These are phyloP conservation scores for Scleromitrula shiraiana DNA, from an alignment of 2,329 filamentous ascomycete species.

Conservation along the genomic window DNA sequence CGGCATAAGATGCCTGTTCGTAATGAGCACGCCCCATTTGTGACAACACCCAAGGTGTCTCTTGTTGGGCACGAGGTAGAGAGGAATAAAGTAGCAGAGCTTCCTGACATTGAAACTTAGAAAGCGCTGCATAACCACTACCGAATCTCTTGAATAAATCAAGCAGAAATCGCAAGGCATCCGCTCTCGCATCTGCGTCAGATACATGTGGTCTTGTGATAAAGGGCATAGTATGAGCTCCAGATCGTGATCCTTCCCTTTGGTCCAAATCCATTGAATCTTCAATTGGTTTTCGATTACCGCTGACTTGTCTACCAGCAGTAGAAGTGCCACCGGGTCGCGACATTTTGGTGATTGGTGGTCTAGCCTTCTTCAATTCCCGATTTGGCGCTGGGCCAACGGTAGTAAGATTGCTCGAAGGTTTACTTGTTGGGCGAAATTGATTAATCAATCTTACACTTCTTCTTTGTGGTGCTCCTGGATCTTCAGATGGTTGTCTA, in stretches of 20 bases:
- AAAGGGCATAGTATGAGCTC: conserved; percentile 23
- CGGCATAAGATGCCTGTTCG: conserved; percentile 77
- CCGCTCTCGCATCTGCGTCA: conserved; percentile 60
- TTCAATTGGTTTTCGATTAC: conserved; percentile 73
- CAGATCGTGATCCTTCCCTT: conserved; percentile 42
- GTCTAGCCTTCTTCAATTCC: conserved; percentile 78
- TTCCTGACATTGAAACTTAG: conserved; percentile 70
- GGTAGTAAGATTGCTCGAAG: conserved; percentile 43
- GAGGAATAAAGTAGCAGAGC: conserved; percentile 66
- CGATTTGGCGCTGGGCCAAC: conserved; percentile 54
- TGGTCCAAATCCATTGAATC: conserved; percentile 62
- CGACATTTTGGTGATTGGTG: conserved; percentile 59
- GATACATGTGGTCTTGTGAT: conserved; percentile 26
- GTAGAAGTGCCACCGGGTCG: conserved; percentile 60
- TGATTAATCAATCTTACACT: conserved; percentile 67
- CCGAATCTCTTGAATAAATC: conserved; percentile 78
- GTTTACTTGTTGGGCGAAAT: conserved; percentile 49
- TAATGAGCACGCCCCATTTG: conserved; percentile 88
- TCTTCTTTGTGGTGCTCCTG: conserved; percentile 55
- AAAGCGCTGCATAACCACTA: conserved; percentile 68
- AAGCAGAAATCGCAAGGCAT: conserved; percentile 68
- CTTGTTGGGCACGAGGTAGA: conserved; percentile 66
- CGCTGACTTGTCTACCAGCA: conserved; percentile 81
- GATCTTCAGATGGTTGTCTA: conserved; percentile 49
- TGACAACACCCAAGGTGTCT: conserved; percentile 88